Evolutionary conservation across 2,329 filamentous ascomycete species (phyloP), one percentile per base, ranked within the genome.

Genomic region (Penicillium crustosum): DNA sequence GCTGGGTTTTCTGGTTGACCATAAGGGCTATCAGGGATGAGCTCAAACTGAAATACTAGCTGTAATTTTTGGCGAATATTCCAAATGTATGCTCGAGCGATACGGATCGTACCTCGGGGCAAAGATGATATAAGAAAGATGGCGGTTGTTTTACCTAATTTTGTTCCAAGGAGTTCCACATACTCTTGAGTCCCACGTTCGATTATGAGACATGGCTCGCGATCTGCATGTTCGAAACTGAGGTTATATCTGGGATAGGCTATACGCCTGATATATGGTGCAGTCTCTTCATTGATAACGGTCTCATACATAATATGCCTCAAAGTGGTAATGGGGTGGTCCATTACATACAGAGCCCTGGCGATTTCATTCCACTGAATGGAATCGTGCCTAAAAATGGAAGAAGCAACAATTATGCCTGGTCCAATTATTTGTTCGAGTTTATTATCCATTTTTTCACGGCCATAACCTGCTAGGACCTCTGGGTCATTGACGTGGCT

Each of bases 81-180:
- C 42, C 33, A 44, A 43, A 44, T 31, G 6, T 21, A 15, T 9
- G 27, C 15, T 35, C 45, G 45, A 15, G 53, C 9, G 19, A 55
- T 55, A n/a, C 45, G 29, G 23, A n/a, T 29, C 7, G 27, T 51
- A 35, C 53, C 53, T 36, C 53, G 35, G 3, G 45, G 21, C 13
- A 51, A 21, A 23, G 27, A 29, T n/a, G 45, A 55, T 12, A 55
- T 12, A 8, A 50, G n/a, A 19, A 55, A 23, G 17, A 19, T 25
- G 4, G 21, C 36, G n/a, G 23, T 13, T 12, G 38, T 12, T 42
- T n/a, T 55, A 2, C 53, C 53, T 6, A 55, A 12, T 4, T 15
- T 12, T 23, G 53, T 50, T 6, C 53, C 53, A 6, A 55, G 21
- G 3, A 55, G 15, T 31, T 55, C 17, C 15, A 50, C 17, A 41